Base-by-base conservation (phyloP, 129 eudicot species). In the Helichrysum umbraculigerum region DNA sequence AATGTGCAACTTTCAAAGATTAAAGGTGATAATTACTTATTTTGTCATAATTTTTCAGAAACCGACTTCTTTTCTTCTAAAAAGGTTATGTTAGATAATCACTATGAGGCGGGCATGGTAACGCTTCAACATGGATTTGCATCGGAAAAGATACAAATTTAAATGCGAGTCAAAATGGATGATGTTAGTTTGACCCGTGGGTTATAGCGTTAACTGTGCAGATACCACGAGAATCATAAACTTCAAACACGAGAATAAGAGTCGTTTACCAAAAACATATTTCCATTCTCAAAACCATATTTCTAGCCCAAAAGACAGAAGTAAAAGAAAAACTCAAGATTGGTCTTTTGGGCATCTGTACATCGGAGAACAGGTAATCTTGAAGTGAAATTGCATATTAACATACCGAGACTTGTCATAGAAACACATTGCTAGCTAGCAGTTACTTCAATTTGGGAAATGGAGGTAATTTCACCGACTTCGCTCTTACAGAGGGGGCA, bases 401-500 rank as follows among this genome's bases (percentile, higher is more conserved):
- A 63, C 77, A 79, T 71, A 79, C 72, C 14, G n/a, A 17, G 64
- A 79, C 29, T 16, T 56, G 22, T 63, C 51, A 67, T 5, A 35
- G 63, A 66, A 39, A 71, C 72, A 44, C 72, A 68, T 79, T 83
- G 52, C 17, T 44, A 44, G 88, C 22, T 83, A 52, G 88, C 79
- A 32, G 85, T 83, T 76, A 89, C 83, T 76, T 75, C 91, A 14
- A 89, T 58, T 28, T 85, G 81, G 39, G 91, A 83, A 64, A 82
- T 74, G 73, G 82, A 51, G 12, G 84, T 25, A 66, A 79, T 85
- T 37, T 88, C 94, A 71, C 97, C 95, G 57, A 91, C 92, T 79
- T 88, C 88, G 20, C 82, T 86, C 84, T 91, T 91, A 65, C 97
- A 91, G 32, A 91, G 94, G 37, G 97, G 97, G 64, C 97, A 91